These are phyloP conservation scores for Bertia moriformis DNA, from an alignment of 2,329 filamentous ascomycete genomes.

Conservation along the genomic window DNA sequence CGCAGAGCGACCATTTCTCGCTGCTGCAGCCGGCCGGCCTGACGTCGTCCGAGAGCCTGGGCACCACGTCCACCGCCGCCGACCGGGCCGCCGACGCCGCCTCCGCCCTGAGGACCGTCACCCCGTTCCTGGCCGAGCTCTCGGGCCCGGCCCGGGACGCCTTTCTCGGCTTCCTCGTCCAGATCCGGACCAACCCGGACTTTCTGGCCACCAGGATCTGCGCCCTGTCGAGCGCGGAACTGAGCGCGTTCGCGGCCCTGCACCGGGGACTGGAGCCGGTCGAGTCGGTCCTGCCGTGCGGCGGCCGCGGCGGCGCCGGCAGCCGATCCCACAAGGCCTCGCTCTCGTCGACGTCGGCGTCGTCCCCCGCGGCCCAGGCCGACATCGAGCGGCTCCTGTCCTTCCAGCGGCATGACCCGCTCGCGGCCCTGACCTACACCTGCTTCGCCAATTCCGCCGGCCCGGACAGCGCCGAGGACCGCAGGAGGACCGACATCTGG, in stretches of 20 bases:
- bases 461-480: slow-evolving; percentile 68
- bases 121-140: slow-evolving; percentile 57
- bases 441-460: slow-evolving; percentile 78
- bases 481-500: slow-evolving; percentile 71
- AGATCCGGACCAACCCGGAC: slow-evolving; percentile 72
- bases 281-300: slow-evolving; percentile 68
- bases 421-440: slow-evolving; percentile 74
- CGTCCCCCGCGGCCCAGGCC: slow-evolving; percentile 29
- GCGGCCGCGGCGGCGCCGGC: slow-evolving; percentile 35
- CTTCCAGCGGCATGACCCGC: slow-evolving; percentile 75
- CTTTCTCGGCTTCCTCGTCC: slow-evolving; percentile 65
- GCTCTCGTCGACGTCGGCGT: slow-evolving; percentile 28
- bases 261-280: slow-evolving; percentile 67
- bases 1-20: slow-evolving; percentile 62
- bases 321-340: slow-evolving; percentile 24
- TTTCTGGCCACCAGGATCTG: slow-evolving; percentile 75
- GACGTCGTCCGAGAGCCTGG: slow-evolving; percentile 33
- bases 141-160: slow-evolving; percentile 61
- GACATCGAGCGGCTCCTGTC: slow-evolving; percentile 73
- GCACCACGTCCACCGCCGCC: slow-evolving; percentile 30
- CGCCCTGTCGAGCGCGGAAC: slow-evolving; percentile 60
- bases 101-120: slow-evolving; percentile 23
- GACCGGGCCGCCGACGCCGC: slow-evolving; percentile 21
- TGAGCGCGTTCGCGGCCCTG: slow-evolving; percentile 63
- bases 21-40: slow-evolving; percentile 33